Evolutionary conservation across 2,329 filamentous ascomycete species (phyloP), one percentile per base, ranked within the genome.

Genomic region (Aspergillus amoenus): DNA sequence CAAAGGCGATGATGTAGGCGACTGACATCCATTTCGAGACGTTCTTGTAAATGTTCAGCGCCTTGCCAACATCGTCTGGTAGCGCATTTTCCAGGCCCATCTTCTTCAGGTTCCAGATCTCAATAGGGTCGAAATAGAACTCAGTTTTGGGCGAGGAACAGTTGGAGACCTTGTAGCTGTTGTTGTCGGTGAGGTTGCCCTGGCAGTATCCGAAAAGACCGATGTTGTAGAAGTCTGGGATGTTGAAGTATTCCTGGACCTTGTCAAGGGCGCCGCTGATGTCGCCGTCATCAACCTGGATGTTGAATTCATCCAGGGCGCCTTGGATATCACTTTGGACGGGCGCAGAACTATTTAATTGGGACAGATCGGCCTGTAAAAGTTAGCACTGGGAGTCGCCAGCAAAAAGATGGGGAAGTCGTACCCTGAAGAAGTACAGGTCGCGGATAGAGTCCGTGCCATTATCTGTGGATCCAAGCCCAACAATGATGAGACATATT

Each of bases 171-270:
- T 75, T 73, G 63, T 79, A 81, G 48, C 71, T 79, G 62, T 81
- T 79, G 61, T 82, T 79, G 66, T 80, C 79, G 63, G 82, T 82
- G 64, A 80, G 73, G 50, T 81, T 76, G 52, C 83, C 85, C 56
- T 80, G 79, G 83, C 94, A 97, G 83, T 92, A 96, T 71, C 89
- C 89, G 89, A 91, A 96, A 39, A 97, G 82, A 70, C 84, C 85
- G 70, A 97, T 81, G 60, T 89, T 84, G 83, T 97, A 97, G 68
- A 86, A 81, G 70, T 93, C 86, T 68, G 82, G 84, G 58, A 96
- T 82, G 54, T 83, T 80, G 43, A 90, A 80, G 43, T 73, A 62
- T 15, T 70, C 58, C 59, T 78, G 64, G 8, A 77, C 70, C 6
- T 72, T 61, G 37, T 72, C 50, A 18, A 80, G 67, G 24, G 73